A percentile compares a stretch with the other conserved stretches of the same genome.
Evolutionary conservation across 2,329 filamentous ascomycete genomes (phyloP).

Genomic region (Thermomyces lanuginosus): DNA sequence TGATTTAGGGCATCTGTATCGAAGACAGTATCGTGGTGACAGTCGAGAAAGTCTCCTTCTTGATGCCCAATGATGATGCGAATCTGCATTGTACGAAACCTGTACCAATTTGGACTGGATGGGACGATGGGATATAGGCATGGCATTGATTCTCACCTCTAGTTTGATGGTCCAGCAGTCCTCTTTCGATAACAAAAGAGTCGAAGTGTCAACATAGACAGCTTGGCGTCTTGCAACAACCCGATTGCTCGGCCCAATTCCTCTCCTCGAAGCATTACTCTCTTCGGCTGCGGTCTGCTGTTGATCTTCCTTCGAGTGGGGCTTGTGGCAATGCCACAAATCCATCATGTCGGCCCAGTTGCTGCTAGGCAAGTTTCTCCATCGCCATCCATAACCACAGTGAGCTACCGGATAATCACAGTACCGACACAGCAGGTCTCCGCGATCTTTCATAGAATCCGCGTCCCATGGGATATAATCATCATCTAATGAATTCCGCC

Average conservation of each 20-base stretch:
- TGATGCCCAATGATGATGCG: constrained; percentile 26
- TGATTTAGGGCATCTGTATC: constrained; percentile 44
- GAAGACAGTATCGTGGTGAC: constrained; percentile 33
- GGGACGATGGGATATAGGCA: constrained; percentile 1
- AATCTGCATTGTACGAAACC: background rate
- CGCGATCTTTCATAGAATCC: constrained; percentile 19
- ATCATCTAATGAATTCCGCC: constrained; percentile 9
- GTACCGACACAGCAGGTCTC: constrained; percentile 20
- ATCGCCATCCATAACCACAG: constrained; percentile 35
- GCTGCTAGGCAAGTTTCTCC: constrained; percentile 90
- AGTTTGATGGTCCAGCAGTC: constrained; percentile 42
- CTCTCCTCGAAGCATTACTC: constrained; percentile 42
- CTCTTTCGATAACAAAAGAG: constrained; percentile 51
- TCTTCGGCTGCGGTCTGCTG: constrained; percentile 22
- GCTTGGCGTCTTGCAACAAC: constrained; percentile 50
- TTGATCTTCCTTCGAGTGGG: constrained; percentile 34
- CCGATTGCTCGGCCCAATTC: constrained; percentile 67
- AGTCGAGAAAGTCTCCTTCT: constrained; percentile 39
- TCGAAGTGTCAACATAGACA: constrained; percentile 67
- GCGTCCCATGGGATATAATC: constrained; percentile 25
- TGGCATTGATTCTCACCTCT: constrained; percentile 16
- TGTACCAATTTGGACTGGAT: too few species aligned
- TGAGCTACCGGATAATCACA: constrained; percentile 18
- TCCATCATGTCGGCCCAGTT: constrained; percentile 99
- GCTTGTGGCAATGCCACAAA: constrained; percentile 99